These are phyloP conservation scores for Coemansia sp. DNA, from an alignment of 192 early-diverging fungal species.

Conservation along the genomic window DNA sequence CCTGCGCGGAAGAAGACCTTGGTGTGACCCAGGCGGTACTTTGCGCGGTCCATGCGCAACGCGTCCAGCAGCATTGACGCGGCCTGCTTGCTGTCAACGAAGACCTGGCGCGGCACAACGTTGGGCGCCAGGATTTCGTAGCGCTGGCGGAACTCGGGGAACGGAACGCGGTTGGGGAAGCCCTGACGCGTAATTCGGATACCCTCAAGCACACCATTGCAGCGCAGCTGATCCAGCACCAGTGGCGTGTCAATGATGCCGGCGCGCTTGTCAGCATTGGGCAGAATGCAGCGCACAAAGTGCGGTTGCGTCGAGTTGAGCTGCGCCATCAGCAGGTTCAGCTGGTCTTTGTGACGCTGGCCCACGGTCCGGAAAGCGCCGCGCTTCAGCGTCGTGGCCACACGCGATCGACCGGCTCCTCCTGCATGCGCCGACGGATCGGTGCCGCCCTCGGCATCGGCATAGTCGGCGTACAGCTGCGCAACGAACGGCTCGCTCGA, in stretches of 20 bases:
- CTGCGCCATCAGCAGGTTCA: slow-evolving; percentile 85
- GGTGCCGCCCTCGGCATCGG: slow-evolving; percentile 48
- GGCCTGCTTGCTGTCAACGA: slow-evolving; percentile 88
- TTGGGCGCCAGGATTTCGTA: slow-evolving; percentile 90
- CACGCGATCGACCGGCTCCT: slow-evolving; percentile 14
- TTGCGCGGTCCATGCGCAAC: slow-evolving; percentile 73
- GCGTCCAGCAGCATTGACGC: slow-evolving; percentile 77
- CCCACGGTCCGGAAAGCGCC: slow-evolving; percentile 93
- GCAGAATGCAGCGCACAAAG: slow-evolving; percentile 98
- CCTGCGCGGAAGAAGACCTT: slow-evolving; percentile 98
- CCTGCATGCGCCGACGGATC: slow-evolving; percentile 4
- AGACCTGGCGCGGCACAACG: slow-evolving; percentile 74
- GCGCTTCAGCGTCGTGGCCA: slow-evolving; percentile 64
- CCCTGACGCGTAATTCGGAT: slow-evolving; percentile 95
- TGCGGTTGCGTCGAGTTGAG: slow-evolving; percentile 91
- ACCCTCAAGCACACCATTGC: slow-evolving; percentile 97
- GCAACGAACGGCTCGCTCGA: slow-evolving; percentile 81
- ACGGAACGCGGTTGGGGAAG: slow-evolving; percentile 90
- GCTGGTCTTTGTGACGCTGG: slow-evolving; percentile 93
- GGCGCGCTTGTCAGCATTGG: slow-evolving; percentile 88
- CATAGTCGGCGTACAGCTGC: slow-evolving; percentile 80
- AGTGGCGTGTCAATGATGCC: slow-evolving; percentile 80
- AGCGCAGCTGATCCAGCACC: slow-evolving; percentile 91
- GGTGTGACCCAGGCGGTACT: slow-evolving; percentile 87
- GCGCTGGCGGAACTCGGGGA: slow-evolving; percentile 90